Conservation (phyloP, 2,329 filamentous ascomycete species). For the Tympanopsis confertula region DNA sequence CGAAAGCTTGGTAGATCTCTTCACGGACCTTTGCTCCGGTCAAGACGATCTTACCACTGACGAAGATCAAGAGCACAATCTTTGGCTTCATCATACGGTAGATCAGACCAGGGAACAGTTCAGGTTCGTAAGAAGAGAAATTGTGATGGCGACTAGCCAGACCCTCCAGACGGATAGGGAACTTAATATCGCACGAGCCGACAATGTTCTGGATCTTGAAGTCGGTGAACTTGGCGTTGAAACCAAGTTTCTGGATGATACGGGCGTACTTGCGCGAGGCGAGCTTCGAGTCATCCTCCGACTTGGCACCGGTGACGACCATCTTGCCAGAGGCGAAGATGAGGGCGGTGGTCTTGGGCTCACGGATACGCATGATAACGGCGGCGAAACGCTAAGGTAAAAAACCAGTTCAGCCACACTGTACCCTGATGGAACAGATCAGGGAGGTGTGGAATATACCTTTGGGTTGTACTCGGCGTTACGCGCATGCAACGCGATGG, state of each 20-base stretch:
- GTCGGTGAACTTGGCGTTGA: constrained; percentile 98
- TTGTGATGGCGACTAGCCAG: constrained; percentile 95
- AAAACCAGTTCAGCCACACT: constrained; percentile 28
- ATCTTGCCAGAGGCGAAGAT: constrained; percentile 99
- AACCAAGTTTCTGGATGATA: constrained; percentile 98
- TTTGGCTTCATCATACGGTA: constrained; percentile 99
- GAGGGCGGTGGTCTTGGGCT: constrained; percentile 93
- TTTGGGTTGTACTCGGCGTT: constrained; percentile 99
- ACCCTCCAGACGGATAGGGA: constrained; percentile 92
- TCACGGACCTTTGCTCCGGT: constrained; percentile 96
- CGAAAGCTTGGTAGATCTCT: constrained; percentile 93
- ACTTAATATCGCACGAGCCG: constrained; percentile 97
- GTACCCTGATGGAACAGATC: constrained; percentile 4
- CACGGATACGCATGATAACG: constrained; percentile 98
- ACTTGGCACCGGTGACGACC: constrained; percentile 97
- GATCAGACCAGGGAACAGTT: constrained; percentile 96
- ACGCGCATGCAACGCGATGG: constrained; percentile 91
- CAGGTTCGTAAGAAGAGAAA: constrained; percentile 97
- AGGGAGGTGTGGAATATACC: constrained; percentile 45
- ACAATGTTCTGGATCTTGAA: constrained; percentile 99
- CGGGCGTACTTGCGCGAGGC: constrained; percentile 95
- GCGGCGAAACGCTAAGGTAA: constrained; percentile 79
- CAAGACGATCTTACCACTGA: constrained; percentile 94
- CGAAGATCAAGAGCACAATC: constrained; percentile 95
- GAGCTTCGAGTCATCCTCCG: constrained; percentile 93